Percentiles rank a stretch among this genome's conserved stretches.
phyloP scores from a whole-genome alignment of 2,329 filamentous ascomycete genomes.

The Cordyceps cateniannulata region DNA sequence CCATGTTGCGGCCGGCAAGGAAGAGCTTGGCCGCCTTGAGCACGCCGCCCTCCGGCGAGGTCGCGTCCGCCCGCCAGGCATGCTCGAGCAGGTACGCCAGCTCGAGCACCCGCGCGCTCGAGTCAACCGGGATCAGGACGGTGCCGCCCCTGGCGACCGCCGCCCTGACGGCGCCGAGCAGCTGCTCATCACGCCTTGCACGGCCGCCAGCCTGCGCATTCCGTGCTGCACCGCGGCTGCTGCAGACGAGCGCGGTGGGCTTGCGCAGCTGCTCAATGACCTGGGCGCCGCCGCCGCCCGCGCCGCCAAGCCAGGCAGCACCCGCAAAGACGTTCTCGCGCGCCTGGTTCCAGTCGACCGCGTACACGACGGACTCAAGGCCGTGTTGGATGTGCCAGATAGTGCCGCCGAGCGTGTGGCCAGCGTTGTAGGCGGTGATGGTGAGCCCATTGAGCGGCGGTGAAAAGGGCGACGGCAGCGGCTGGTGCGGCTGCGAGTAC shows the following conservation, averaged over 20 bases:
- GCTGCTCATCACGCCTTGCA: slow-evolving; percentile 75
- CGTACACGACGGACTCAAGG: slow-evolving; percentile 93
- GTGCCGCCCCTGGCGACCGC: slow-evolving; percentile 79
- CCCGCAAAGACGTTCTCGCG: slow-evolving; percentile 90
- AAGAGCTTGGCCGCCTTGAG: slow-evolving; percentile 60
- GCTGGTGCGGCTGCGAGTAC: slow-evolving; percentile 94
- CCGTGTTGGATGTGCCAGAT: slow-evolving; percentile 99
- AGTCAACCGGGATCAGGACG: slow-evolving; percentile 89
- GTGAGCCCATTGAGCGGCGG: slow-evolving; percentile 85
- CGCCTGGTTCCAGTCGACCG: slow-evolving; percentile 97
- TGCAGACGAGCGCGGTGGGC: slow-evolving; percentile 90
- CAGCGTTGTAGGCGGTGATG: slow-evolving; percentile 93
- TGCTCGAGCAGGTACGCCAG: slow-evolving; percentile 88
- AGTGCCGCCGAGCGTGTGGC: slow-evolving; percentile 90
- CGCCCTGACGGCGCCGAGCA: slow-evolving; percentile 74
- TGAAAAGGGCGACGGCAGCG: slow-evolving; percentile 77
- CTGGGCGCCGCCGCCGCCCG: slow-evolving; percentile 72
- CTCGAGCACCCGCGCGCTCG: slow-evolving; percentile 88
- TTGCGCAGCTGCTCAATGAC: slow-evolving; percentile 91
- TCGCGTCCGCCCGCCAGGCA: slow-evolving; percentile 68
- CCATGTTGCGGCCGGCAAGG: slow-evolving; percentile 77
- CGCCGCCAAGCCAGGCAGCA: slow-evolving; percentile 85
- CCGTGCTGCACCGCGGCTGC: slow-evolving; percentile 71
- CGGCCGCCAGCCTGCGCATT: slow-evolving; percentile 65
- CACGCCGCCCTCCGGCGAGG: slow-evolving; percentile 43